Evolutionary conservation across 805 yeast genomes (phyloP).

Genomic region (Priceomyces fermenticarens): DNA sequence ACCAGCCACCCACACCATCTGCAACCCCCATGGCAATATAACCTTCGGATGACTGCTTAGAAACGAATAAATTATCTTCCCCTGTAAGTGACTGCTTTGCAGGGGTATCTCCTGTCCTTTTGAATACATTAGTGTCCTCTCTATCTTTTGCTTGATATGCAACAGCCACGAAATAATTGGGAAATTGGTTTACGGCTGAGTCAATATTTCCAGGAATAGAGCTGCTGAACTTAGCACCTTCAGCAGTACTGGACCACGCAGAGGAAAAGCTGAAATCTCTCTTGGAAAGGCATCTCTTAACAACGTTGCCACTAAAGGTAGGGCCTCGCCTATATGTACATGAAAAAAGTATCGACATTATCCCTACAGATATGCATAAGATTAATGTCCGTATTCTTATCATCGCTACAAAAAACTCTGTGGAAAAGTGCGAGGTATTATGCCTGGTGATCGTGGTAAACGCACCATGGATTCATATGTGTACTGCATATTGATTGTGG

Average conservation of each 20-base stretch:
- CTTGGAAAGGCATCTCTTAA: slow-evolving; percentile 8
- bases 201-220: slow-evolving; percentile 17
- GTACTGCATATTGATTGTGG: slow-evolving; percentile 2
- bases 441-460: background rate
- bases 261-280: slow-evolving; percentile 20
- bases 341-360: slow-evolving; percentile 19
- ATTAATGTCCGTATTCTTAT: slow-evolving; percentile 4
- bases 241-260: slow-evolving; percentile 12
- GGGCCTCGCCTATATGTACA: slow-evolving; percentile 12
- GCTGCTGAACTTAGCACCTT: slow-evolving; percentile 10
- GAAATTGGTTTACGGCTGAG: slow-evolving; percentile 14
- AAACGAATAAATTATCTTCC: slow-evolving; percentile 69
- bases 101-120: slow-evolving; percentile 25
- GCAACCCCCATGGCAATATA: slow-evolving; percentile 72
- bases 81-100: slow-evolving; percentile 61
- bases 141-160: slow-evolving; percentile 76
- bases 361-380: slow-evolving; percentile 11
- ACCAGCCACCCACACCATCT: slow-evolving; percentile 99
- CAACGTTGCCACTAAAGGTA: slow-evolving; percentile 8
- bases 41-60: slow-evolving; percentile 34
- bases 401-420: background rate
- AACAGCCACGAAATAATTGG: slow-evolving; percentile 56
- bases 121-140: slow-evolving; percentile 46
- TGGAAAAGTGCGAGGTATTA: background rate
- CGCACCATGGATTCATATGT: background rate